These are phyloP conservation scores for Xylogone sp. DNA, from an alignment of 2,329 filamentous ascomycete genomes.

Conservation along the genomic window DNA sequence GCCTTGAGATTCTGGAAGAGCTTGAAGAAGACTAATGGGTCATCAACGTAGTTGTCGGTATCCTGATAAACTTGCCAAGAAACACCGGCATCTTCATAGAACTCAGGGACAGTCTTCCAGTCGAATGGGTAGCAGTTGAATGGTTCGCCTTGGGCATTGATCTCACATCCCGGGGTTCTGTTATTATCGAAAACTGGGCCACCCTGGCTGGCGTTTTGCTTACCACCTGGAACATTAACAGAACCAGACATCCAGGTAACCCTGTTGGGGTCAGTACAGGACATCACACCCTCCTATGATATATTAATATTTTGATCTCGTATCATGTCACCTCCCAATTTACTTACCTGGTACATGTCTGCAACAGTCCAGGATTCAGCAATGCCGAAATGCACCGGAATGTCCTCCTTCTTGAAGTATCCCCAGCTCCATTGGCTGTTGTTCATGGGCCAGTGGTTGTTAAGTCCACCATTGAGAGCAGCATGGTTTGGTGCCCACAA, in stretches of 20 bases:
- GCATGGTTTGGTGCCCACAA: slow-evolving; percentile 46
- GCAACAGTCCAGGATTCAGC: slow-evolving; percentile 49
- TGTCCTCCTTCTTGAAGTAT: slow-evolving; percentile 43
- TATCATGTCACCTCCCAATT: too few relatives aligned
- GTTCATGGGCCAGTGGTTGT: slow-evolving; percentile 48
- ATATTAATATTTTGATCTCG: not conserved
- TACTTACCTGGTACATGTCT: slow-evolving; percentile 47
- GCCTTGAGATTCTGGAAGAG: slow-evolving; percentile 38
- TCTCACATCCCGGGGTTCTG: slow-evolving; percentile 29
- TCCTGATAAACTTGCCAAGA: slow-evolving; percentile 44
- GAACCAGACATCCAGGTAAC: slow-evolving; percentile 47
- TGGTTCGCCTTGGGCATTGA: slow-evolving; percentile 11
- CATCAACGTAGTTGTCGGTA: slow-evolving; percentile 41
- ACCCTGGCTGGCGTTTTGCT: slow-evolving; percentile 33
- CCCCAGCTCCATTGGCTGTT: slow-evolving; percentile 50
- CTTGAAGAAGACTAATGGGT: slow-evolving; percentile 38
- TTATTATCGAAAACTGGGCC: slow-evolving; percentile 40
- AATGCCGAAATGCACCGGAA: slow-evolving; percentile 50
- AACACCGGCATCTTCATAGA: slow-evolving; percentile 37
- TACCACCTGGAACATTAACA: slow-evolving; percentile 46
- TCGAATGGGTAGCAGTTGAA: slow-evolving; percentile 42
- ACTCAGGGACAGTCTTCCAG: slow-evolving; percentile 41
- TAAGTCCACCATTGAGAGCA: slow-evolving; percentile 44
- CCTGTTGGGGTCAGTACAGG: slow-evolving; percentile 49
- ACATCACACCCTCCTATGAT: slow-evolving; percentile 43